Evolutionary conservation across 1,139 yeast species (phyloP), one percentile per base, ranked within the genome.

Genomic region (Sugiyamaella castrensis): DNA sequence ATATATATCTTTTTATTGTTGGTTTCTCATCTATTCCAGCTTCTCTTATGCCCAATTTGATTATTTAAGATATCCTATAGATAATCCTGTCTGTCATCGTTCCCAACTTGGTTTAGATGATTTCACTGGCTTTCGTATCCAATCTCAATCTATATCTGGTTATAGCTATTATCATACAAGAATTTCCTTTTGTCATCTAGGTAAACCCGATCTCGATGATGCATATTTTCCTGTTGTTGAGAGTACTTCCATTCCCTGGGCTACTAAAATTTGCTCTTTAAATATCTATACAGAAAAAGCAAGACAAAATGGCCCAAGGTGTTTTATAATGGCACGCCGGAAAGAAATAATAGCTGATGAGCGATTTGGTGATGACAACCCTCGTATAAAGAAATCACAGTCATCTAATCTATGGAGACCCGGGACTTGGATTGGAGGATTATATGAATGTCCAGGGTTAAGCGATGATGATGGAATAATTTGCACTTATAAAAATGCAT

Each of bases 341-440:
- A 50, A 16, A 16, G 40, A 42, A 19, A 28, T 12, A 35, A 28
- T 42, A 9, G 35, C 28, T 8, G 34, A 42, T n/a, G 2, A 19
- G 4, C 19, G 35, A 40, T 39, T 35, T 10, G 33, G 28, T 16
- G 27, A 9, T 16, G 37, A 35, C 34, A 35, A 11, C 2, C 34
- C 24, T 15, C 26, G 10, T 8, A 24, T 26, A 12, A 29, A 24
- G 33, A 38, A 28, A 11, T 29, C 46, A 11, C 10, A 32, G 24
- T 28, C 37, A 2, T 32, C 29, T 15, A 27, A 30, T 10, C 30
- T 30, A 8, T 42, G 30, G 12, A 4, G 36, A 26, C 46, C 46
- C 13, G 70, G 75, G 35, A 73, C 82, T 1, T 81, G 81, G 71
- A 76, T 83, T 8, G 89, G 89, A 8, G 88, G 81, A 0, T 56